Percentiles rank a stretch among this genome's conserved stretches.
Conservation (phyloP, 805 yeast species). For the Starmerella sirachaensis region DNA sequence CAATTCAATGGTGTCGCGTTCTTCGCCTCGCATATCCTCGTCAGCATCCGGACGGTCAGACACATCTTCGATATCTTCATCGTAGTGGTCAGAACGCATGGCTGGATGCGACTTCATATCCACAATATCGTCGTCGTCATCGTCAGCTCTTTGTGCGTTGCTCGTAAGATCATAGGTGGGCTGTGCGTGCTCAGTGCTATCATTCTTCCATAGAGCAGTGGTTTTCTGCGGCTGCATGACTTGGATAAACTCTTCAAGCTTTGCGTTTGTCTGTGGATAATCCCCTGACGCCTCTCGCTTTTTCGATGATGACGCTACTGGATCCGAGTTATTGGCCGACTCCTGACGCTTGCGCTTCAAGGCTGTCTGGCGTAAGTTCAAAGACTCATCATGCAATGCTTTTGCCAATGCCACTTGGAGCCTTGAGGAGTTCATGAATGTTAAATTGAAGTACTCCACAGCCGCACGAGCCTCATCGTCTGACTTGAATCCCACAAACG, state of each 20-base stretch:
- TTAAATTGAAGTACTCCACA: slow-evolving; percentile 57
- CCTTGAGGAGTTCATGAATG: slow-evolving; percentile 73
- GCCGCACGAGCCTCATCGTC: slow-evolving; percentile 66
- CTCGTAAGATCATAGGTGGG: not conserved
- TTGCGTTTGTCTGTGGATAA: too few species aligned
- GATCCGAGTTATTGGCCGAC: slow-evolving; percentile 27
- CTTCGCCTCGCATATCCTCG: slow-evolving; percentile 25
- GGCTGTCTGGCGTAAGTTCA: slow-evolving; percentile 37
- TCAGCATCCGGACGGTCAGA: slow-evolving; percentile 23
- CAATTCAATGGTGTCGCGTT: slow-evolving; percentile 29
- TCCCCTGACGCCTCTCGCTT: slow-evolving; percentile 22
- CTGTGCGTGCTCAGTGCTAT: slow-evolving; percentile 26
- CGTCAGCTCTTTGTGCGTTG: slow-evolving; percentile 14
- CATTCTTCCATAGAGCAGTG: slow-evolving; percentile 26
- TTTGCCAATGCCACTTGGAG: slow-evolving; percentile 74
- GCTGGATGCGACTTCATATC: slow-evolving; percentile 25
- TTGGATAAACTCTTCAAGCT: slow-evolving; percentile 67
- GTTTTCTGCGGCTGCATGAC: slow-evolving; percentile 62
- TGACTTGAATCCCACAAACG: slow-evolving; percentile 78
- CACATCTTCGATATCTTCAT: slow-evolving; percentile 26
- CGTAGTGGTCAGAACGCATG: slow-evolving; percentile 32
- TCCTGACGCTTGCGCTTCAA: slow-evolving; percentile 16
- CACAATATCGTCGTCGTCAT: slow-evolving; percentile 20
- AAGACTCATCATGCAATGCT: slow-evolving; percentile 70
- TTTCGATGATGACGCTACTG: not conserved